Evolutionary conservation across 2,329 filamentous ascomycete genomes (phyloP).

Genomic region (Penicillium sp.): DNA sequence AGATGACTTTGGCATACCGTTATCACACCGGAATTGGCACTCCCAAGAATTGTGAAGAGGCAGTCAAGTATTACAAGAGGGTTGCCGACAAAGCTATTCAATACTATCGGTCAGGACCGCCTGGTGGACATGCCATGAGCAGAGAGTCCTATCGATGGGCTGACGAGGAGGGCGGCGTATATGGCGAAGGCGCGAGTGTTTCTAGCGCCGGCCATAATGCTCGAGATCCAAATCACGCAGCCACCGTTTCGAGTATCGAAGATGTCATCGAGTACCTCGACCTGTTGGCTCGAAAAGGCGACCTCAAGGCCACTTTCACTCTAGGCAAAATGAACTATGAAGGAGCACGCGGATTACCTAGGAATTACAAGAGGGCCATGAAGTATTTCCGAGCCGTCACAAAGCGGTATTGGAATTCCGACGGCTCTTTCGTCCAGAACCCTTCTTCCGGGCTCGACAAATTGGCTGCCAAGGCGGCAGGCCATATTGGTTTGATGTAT

Average conservation of each 20-base stretch:
- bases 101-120: slow-evolving; percentile 84
- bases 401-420: slow-evolving; percentile 72
- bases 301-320: slow-evolving; percentile 79
- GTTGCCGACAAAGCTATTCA: slow-evolving; percentile 89
- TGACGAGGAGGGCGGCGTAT: slow-evolving; percentile 86
- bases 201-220: slow-evolving; percentile 82
- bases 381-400: slow-evolving; percentile 77
- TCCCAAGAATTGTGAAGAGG: slow-evolving; percentile 75
- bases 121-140: slow-evolving; percentile 73
- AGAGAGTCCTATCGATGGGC: slow-evolving; percentile 78
- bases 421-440: slow-evolving; percentile 67
- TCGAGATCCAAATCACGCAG: slow-evolving; percentile 65
- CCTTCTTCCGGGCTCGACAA: slow-evolving; percentile 67
- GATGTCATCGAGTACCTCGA: slow-evolving; percentile 94
- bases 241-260: slow-evolving; percentile 78
- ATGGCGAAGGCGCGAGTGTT: slow-evolving; percentile 89
- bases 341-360: slow-evolving; percentile 67
- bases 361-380: slow-evolving; percentile 67
- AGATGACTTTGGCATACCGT: slow-evolving; percentile 90
- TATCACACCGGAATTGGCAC: slow-evolving; percentile 81
- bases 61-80: slow-evolving; percentile 81
- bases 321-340: slow-evolving; percentile 85
- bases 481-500: slow-evolving; percentile 83
- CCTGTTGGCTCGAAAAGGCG: slow-evolving; percentile 81
- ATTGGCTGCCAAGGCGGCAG: slow-evolving; percentile 74